phyloP scores from a whole-genome alignment of 2,329 filamentous ascomycete genomes.

The Cladosporium velox region DNA sequence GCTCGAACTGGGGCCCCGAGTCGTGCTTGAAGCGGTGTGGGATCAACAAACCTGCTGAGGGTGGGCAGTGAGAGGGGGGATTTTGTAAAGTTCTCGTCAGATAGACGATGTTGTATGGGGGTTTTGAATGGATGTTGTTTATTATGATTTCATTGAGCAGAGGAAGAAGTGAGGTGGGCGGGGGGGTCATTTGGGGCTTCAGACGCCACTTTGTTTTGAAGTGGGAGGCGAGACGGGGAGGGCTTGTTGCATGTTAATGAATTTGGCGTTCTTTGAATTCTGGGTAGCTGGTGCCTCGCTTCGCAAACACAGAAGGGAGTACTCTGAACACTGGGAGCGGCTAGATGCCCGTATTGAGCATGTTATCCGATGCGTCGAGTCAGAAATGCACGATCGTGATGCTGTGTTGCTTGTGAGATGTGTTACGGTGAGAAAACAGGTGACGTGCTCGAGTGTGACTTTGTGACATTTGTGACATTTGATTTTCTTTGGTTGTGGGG shows the following conservation, averaged over 20 bases:
- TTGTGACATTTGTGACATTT: not conserved
- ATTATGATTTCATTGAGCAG: no score
- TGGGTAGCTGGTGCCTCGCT: not conserved
- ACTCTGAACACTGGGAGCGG: not conserved
- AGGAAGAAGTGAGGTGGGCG: not conserved
- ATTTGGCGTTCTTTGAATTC: not conserved
- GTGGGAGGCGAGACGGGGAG: not conserved
- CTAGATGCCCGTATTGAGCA: not conserved
- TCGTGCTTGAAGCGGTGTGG: constrained; percentile 44
- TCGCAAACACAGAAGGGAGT: not conserved
- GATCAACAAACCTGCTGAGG: constrained; percentile 15
- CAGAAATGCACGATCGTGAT: not conserved
- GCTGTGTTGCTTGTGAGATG: not conserved
- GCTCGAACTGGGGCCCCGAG: constrained; percentile 44
- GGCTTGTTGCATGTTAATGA: not conserved
- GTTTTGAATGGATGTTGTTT: not conserved
- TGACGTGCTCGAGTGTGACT: not conserved
- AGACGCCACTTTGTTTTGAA: not conserved
- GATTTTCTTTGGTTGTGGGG: not conserved
- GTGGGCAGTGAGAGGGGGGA: not conserved
- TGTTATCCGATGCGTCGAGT: not conserved
- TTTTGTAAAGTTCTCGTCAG: no score
- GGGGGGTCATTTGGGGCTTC: not conserved
- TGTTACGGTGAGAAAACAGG: not conserved
- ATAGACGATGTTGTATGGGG: no score